Evolutionary conservation across 2,329 filamentous ascomycete species (phyloP).

Genomic region (Aquanectria penicillioides): DNA sequence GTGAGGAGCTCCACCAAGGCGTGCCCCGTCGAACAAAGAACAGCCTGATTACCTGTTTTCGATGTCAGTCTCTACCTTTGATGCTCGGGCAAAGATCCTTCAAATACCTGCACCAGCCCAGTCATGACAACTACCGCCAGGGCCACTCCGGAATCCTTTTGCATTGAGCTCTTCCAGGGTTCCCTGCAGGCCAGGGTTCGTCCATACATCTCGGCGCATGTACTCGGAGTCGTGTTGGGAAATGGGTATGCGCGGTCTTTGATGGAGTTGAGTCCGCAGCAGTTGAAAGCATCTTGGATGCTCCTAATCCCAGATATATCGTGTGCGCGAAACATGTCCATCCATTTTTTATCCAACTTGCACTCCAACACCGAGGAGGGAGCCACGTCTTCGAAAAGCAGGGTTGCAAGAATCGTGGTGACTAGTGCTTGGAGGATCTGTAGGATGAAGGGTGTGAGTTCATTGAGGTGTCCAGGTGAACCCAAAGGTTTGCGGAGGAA

Average conservation of each 20-base stretch:
- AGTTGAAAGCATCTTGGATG: conserved; percentile 73
- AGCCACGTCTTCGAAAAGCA: conserved; percentile 49
- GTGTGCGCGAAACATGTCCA: conserved; percentile 60
- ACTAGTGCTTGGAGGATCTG: conserved; percentile 56
- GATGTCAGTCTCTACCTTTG: background rate
- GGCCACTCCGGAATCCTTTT: conserved; percentile 62
- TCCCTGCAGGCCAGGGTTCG: conserved; percentile 59
- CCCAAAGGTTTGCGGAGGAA: conserved; percentile 40
- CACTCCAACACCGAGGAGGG: conserved; percentile 56
- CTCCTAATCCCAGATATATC: conserved; percentile 60
- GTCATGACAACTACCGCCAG: conserved; percentile 64
- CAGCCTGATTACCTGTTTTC: conserved; percentile 34
- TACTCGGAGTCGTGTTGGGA: conserved; percentile 42
- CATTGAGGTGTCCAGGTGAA: conserved; percentile 31
- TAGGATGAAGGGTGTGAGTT: conserved; percentile 46
- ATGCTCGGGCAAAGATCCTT: background rate
- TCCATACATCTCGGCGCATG: conserved; percentile 59
- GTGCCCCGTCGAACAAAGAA: conserved; percentile 45
- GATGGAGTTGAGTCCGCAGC: conserved; percentile 71
- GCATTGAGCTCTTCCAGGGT: conserved; percentile 66
- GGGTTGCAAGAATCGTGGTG: conserved; percentile 55
- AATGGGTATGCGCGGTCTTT: conserved; percentile 74
- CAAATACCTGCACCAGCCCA: conserved; percentile 65
- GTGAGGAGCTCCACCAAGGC: conserved; percentile 46
- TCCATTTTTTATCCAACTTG: conserved; percentile 66